Conservation (phyloP, 2,329 filamentous ascomycete genomes). For the Xylariaceae sp. region DNA sequence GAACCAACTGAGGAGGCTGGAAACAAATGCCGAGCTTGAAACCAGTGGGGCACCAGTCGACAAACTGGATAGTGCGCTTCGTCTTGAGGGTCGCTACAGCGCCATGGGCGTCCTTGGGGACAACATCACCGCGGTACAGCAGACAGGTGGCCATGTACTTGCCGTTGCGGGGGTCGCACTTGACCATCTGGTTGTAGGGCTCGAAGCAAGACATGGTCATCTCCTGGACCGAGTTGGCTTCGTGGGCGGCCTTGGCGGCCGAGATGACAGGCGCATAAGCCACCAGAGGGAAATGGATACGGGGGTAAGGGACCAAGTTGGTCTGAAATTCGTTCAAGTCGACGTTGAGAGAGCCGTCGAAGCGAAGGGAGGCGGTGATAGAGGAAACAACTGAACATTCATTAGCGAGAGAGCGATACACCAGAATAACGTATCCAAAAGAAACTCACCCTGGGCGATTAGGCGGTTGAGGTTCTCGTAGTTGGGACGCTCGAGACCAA, state of each 20-base stretch:
- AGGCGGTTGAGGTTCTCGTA: slow-evolving; percentile 99
- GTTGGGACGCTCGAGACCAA: slow-evolving; percentile 94
- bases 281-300: slow-evolving; percentile 98
- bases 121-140: slow-evolving; percentile 97
- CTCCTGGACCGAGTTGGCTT: slow-evolving; percentile 96
- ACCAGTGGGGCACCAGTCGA: slow-evolving; percentile 99
- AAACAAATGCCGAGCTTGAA: slow-evolving; percentile 99
- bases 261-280: slow-evolving; percentile 94
- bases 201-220: slow-evolving; percentile 99
- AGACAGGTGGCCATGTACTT: slow-evolving; percentile 99
- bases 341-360: slow-evolving; percentile 98
- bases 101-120: slow-evolving; percentile 89
- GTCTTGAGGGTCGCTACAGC: slow-evolving; percentile 97
- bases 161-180: slow-evolving; percentile 96
- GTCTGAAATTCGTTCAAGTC: slow-evolving; percentile 99
- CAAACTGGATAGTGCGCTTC: slow-evolving; percentile 98
- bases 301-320: slow-evolving; percentile 97
- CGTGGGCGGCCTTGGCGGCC: slow-evolving; percentile 90
- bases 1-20: slow-evolving; percentile 93
- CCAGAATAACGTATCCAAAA: background rate
- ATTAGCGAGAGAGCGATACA: slow-evolving; percentile 11
- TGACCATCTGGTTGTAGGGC: slow-evolving; percentile 99
- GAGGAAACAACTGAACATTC: slow-evolving; percentile 78
- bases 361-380: slow-evolving; percentile 96
- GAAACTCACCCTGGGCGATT: slow-evolving; percentile 80